These are phyloP conservation scores for Rhizophagus sp. DNA, from an alignment of 192 early-diverging fungal species.

Conservation along the genomic window DNA sequence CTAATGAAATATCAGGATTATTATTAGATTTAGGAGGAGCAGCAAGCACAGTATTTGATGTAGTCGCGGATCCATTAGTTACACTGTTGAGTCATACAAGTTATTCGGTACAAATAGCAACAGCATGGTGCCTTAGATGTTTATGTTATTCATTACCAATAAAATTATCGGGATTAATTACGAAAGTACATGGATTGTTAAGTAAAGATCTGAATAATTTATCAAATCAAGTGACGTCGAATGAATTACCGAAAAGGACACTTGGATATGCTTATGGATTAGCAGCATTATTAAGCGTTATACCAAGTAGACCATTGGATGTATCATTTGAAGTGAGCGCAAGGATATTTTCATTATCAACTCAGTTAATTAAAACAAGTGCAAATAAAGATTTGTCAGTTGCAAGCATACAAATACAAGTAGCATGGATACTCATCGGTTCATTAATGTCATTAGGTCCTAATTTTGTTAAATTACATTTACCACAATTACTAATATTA, in stretches of 20 bases:
- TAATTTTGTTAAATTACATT: slow-evolving; percentile 77
- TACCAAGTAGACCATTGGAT: slow-evolving; percentile 65
- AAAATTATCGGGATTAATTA: slow-evolving; percentile 63
- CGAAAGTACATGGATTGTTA: slow-evolving; percentile 63
- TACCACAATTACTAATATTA: slow-evolving; percentile 71
- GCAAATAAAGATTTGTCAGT: slow-evolving; percentile 60
- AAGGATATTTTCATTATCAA: slow-evolving; percentile 74
- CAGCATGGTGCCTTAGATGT: slow-evolving; percentile 70
- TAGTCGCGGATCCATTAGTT: slow-evolving; percentile 68
- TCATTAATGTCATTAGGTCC: slow-evolving; percentile 77
- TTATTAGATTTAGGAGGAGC: slow-evolving; percentile 79
- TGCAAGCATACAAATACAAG: slow-evolving; percentile 63
- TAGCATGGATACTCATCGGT: slow-evolving; percentile 79
- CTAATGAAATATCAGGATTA: slow-evolving; percentile 74
- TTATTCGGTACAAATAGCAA: slow-evolving; percentile 70
- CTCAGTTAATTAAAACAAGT: slow-evolving; percentile 68
- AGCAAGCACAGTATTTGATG: slow-evolving; percentile 60
- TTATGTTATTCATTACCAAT: slow-evolving; percentile 68
- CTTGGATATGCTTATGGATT: slow-evolving; percentile 68
- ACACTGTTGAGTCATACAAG: slow-evolving; percentile 67
- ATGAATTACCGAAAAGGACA: slow-evolving; percentile 49
- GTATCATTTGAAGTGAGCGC: slow-evolving; percentile 79
- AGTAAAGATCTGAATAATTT: slow-evolving; percentile 72
- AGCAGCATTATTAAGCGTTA: slow-evolving; percentile 66
- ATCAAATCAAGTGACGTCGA: slow-evolving; percentile 48